A percentile compares a stretch with the other conserved stretches of the same genome.
Evolutionary conservation across 2,329 filamentous ascomycete genomes (phyloP).

Genomic region (Purpureocillium takamizusanense): DNA sequence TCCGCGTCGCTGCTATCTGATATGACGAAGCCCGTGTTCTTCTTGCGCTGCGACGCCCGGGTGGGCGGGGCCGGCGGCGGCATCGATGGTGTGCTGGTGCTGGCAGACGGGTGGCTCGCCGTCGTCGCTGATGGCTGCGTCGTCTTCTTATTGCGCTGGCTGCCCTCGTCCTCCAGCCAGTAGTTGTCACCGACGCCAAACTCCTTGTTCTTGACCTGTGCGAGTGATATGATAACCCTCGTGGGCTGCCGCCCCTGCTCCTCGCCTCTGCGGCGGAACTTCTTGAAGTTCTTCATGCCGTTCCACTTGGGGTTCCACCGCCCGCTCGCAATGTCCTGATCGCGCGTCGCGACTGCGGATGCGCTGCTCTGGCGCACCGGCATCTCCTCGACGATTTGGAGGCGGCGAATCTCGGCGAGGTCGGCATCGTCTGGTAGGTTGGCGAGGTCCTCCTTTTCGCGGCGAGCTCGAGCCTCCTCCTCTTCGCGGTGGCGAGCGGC

Average conservation of each 20-base stretch:
- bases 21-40: conserved; percentile 15
- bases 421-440: conserved; percentile 55
- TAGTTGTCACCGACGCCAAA: conserved; percentile 70
- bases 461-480: conserved; percentile 54
- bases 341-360: conserved; percentile 21
- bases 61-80: conserved; percentile 3
- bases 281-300: conserved; percentile 92
- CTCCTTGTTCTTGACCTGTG: conserved; percentile 61
- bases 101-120: conserved; percentile 14
- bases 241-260: conserved; percentile 28
- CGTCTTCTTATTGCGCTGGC: conserved; percentile 18
- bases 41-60: conserved; percentile 7
- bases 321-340: conserved; percentile 42
- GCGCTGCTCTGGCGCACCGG: conserved; percentile 39
- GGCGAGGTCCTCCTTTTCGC: conserved; percentile 44
- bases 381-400: conserved; percentile 73
- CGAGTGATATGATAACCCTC: conserved; percentile 58
- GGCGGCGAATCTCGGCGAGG: conserved; percentile 60
- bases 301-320: conserved; percentile 89
- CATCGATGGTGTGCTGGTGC: neutral
- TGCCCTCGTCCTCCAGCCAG: conserved; percentile 53
- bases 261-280: conserved; percentile 58
- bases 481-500: conserved; percentile 52
- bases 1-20: conserved; percentile 29
- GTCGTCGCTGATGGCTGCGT: neutral